Conservation (phyloP, 371 early-diverging fungal genomes). For the Dinochytrium kinnereticum region DNA sequence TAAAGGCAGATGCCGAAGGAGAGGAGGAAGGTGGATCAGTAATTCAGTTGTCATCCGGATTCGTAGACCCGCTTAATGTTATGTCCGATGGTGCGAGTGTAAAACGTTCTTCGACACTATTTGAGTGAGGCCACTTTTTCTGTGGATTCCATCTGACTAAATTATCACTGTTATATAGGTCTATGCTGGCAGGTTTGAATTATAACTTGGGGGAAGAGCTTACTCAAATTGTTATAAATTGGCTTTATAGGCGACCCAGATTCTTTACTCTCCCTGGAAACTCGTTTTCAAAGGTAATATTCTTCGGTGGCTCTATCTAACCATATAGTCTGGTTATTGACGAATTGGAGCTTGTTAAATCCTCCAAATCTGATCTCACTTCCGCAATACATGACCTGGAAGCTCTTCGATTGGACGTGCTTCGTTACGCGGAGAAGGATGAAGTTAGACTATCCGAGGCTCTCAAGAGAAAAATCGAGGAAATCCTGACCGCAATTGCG, state of each 20-base stretch:
- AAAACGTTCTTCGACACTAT: constrained; percentile 10
- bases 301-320: background rate
- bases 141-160: background rate
- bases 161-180: background rate
- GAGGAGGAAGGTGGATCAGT: constrained; percentile 5
- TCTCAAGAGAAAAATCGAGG: constrained; percentile 53
- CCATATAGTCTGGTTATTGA: constrained; percentile 5
- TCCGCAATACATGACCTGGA: constrained; percentile 68
- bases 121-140: constrained; percentile 12
- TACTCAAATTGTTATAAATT: background rate
- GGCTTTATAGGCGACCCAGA: constrained; percentile 3
- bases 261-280: constrained; percentile 11
- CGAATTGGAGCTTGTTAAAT: constrained; percentile 68
- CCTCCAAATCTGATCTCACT: constrained; percentile 65
- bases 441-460: background rate
- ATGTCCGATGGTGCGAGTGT: background rate
- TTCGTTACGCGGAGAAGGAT: constrained; percentile 53
- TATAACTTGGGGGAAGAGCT: no score
- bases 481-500: constrained; percentile 65
- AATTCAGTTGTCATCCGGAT: background rate
- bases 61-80: background rate
- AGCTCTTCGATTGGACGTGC: constrained; percentile 62
- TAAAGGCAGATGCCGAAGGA: background rate
- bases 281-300: constrained; percentile 11
- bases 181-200: background rate